phyloP scores from a whole-genome alignment of 75 land plant species.

The Pinus tabuliformis region DNA sequence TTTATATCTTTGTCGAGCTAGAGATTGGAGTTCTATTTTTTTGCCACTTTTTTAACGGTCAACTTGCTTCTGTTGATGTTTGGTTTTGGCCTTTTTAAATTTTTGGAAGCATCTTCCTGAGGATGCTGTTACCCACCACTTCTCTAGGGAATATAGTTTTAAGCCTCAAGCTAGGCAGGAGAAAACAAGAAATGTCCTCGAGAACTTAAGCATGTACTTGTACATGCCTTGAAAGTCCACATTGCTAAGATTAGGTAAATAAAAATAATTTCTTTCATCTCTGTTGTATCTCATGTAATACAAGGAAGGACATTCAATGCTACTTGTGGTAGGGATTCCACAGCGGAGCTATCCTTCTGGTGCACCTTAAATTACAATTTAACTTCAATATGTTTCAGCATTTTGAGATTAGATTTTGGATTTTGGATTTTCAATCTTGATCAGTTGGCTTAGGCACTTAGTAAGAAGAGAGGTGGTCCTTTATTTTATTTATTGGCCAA shows the following conservation, averaged over 20 bases:
- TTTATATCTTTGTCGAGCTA: neutral
- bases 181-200: neutral
- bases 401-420: too few relatives aligned
- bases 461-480: too few relatives aligned
- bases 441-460: too few relatives aligned
- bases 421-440: too few relatives aligned
- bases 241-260: neutral
- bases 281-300: too few relatives aligned
- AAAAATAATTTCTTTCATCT: too few relatives aligned
- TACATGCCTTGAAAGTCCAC: neutral
- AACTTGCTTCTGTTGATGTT: neutral
- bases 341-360: too few relatives aligned
- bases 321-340: too few relatives aligned
- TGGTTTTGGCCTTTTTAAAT: neutral
- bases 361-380: too few relatives aligned
- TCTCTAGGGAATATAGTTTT: neutral
- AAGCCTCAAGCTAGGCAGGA: neutral
- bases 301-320: too few relatives aligned
- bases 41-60: neutral
- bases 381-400: too few relatives aligned
- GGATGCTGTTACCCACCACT: neutral
- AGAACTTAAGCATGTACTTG: neutral
- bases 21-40: neutral
- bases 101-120: neutral
- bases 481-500: too few relatives aligned